A percentile compares a stretch with the other conserved stretches of the same genome.
Evolutionary conservation across 116 monocot species (phyloP).

Genomic region (Cymodocea nodosa): DNA sequence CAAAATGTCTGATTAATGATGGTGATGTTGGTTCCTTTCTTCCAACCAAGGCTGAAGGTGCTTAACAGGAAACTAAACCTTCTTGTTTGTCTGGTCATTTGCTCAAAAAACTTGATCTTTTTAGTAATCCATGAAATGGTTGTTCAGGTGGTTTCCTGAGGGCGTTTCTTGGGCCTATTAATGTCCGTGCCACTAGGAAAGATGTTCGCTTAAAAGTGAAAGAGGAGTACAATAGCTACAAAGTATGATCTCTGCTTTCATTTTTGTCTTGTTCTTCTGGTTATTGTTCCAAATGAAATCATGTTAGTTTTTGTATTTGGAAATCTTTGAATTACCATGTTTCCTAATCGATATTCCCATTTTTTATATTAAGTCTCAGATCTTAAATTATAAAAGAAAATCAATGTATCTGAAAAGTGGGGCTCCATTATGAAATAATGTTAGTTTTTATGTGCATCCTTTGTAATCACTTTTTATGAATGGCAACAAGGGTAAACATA

Average conservation of each 20-base stretch:
- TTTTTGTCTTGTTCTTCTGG: not conserved
- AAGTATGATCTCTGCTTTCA: slow-evolving; percentile 26
- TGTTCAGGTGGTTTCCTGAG: slow-evolving; percentile 62
- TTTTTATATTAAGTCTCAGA: too few species aligned
- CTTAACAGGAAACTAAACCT: not conserved
- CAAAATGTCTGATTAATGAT: slow-evolving; percentile 45
- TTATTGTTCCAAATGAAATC: too few species aligned
- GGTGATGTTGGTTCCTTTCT: slow-evolving; percentile 65
- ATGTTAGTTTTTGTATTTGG: too few species aligned
- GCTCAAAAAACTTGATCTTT: not conserved
- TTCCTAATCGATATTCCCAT: too few species aligned
- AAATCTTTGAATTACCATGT: too few species aligned
- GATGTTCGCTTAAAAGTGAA: slow-evolving; percentile 92
- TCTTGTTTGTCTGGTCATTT: not conserved
- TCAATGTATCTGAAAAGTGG: too few species aligned
- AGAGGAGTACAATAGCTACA: slow-evolving; percentile 94
- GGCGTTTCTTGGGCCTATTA: slow-evolving; percentile 89
- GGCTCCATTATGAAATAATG: too few species aligned
- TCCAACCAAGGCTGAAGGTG: slow-evolving; percentile 73
- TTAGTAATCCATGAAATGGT: not conserved
- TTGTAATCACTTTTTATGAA: too few species aligned
- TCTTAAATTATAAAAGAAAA: too few species aligned
- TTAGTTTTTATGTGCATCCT: too few species aligned
- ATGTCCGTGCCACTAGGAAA: slow-evolving; percentile 68
- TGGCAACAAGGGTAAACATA: too few species aligned